Evolutionary conservation across 1,284 basidiomycete genomes (phyloP).

Genomic region (Austroboletus niveus): DNA sequence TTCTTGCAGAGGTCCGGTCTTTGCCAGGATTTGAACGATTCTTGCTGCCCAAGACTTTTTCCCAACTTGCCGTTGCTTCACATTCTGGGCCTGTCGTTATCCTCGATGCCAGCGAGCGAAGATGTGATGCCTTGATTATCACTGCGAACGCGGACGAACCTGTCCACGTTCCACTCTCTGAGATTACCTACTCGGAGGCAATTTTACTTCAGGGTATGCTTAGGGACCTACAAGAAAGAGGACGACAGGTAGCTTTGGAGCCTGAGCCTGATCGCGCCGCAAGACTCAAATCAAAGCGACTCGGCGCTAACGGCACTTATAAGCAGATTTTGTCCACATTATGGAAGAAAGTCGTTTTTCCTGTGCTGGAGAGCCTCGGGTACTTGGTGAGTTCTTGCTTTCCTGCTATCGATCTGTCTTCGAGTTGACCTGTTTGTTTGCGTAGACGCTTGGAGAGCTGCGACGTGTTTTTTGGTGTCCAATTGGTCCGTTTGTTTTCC

Average conservation of each 20-base stretch:
- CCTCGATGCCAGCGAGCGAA: neutral
- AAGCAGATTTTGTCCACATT: neutral
- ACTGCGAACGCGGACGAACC: neutral
- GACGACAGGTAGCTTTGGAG: neutral
- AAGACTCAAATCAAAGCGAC: neutral
- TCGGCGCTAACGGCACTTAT: neutral
- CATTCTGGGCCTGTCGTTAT: neutral
- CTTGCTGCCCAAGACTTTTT: neutral
- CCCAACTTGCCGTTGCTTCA: neutral
- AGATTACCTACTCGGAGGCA: neutral
- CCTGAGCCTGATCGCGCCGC: neutral
- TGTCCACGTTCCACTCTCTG: neutral
- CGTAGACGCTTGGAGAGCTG: neutral
- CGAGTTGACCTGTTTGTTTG: neutral
- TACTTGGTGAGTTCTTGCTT: neutral
- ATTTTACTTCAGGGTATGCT: neutral
- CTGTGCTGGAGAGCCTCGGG: neutral
- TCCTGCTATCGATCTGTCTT: neutral
- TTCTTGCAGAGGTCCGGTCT: neutral
- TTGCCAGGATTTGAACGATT: neutral
- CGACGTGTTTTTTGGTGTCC: conserved; percentile 4
- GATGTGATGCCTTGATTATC: neutral
- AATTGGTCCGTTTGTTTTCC: conserved; percentile 1
- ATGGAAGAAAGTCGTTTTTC: neutral
- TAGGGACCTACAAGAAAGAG: neutral